phyloP scores from a whole-genome alignment of 2,329 filamentous ascomycete species.

The Diaporthe longicolla region DNA sequence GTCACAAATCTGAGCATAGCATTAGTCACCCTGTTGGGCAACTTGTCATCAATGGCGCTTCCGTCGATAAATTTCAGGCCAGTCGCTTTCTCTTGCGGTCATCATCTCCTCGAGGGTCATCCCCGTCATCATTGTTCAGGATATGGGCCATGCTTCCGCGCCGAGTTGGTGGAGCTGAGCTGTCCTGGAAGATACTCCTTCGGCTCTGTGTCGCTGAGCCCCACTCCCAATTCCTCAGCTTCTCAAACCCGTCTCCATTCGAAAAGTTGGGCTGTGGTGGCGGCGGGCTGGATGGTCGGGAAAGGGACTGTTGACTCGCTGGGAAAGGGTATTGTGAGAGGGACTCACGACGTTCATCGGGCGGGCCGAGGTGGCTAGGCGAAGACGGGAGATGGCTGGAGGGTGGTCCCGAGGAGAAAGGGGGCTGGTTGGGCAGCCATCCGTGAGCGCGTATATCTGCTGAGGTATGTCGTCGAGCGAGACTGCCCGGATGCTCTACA shows the following conservation, averaged over 20 bases:
- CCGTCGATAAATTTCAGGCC: constrained; percentile 12
- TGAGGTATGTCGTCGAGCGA: constrained; percentile 90
- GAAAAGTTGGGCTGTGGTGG: constrained; percentile 65
- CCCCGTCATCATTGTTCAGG: constrained; percentile 69
- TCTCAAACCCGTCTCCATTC: constrained; percentile 60
- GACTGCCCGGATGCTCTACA: constrained; percentile 75
- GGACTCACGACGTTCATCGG: constrained; percentile 71
- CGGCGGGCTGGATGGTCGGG: constrained; percentile 68
- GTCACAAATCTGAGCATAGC: background rate
- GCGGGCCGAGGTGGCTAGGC: constrained; percentile 63
- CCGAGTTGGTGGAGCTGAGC: constrained; percentile 69
- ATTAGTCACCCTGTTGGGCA: background rate
- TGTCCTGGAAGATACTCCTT: constrained; percentile 66
- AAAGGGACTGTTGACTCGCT: constrained; percentile 61
- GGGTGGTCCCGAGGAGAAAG: constrained; percentile 73
- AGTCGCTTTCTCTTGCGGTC: constrained; percentile 75
- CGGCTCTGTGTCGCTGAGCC: constrained; percentile 61
- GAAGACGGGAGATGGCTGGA: constrained; percentile 69
- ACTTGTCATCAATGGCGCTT: background rate
- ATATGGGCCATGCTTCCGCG: constrained; percentile 75
- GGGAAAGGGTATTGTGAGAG: constrained; percentile 69
- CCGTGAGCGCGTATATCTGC: constrained; percentile 94
- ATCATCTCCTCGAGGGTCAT: constrained; percentile 68
- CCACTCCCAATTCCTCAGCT: constrained; percentile 72
- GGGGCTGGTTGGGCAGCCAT: constrained; percentile 76